Percentiles rank a stretch among this genome's conserved stretches.
Evolutionary conservation across 2,329 filamentous ascomycete genomes (phyloP).

Genomic region (Anisogramma anomala): DNA sequence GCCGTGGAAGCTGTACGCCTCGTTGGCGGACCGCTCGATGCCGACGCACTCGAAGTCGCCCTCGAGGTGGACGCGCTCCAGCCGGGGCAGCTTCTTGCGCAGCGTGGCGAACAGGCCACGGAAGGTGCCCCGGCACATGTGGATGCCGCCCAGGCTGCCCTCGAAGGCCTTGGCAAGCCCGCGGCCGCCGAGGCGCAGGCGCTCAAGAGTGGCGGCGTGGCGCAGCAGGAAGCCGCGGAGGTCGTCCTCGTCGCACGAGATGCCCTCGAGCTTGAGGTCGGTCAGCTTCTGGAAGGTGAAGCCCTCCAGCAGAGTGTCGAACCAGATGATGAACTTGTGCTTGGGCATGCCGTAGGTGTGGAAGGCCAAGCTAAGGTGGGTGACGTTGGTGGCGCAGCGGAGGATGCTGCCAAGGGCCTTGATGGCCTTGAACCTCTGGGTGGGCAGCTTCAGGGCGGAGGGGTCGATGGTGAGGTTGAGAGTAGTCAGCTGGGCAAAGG

Average conservation of each 20-base stretch:
- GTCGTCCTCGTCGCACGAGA: slow-evolving; percentile 32
- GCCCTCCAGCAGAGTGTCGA: slow-evolving; percentile 27
- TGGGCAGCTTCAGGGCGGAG: slow-evolving; percentile 26
- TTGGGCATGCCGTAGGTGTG: slow-evolving; percentile 28
- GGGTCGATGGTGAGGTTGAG: slow-evolving; percentile 31
- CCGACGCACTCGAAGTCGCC: slow-evolving; percentile 34
- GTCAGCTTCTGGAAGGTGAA: slow-evolving; percentile 29
- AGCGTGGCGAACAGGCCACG: slow-evolving; percentile 31
- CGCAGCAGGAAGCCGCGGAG: slow-evolving; percentile 31
- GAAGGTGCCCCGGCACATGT: slow-evolving; percentile 34
- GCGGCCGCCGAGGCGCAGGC: slow-evolving; percentile 33
- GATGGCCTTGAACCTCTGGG: slow-evolving; percentile 28
- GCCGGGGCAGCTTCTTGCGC: slow-evolving; percentile 24
- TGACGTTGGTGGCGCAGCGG: slow-evolving; percentile 27
- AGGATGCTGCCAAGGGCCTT: slow-evolving; percentile 33
- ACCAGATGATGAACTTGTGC: slow-evolving; percentile 30
- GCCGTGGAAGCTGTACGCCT: slow-evolving; percentile 31
- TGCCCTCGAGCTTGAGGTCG: slow-evolving; percentile 31
- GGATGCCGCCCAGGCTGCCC: slow-evolving; percentile 31
- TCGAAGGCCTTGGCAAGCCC: slow-evolving; percentile 30
- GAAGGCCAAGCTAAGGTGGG: slow-evolving; percentile 30
- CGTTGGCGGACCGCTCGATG: slow-evolving; percentile 25
- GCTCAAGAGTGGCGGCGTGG: slow-evolving; percentile 28
- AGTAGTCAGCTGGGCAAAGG: slow-evolving; percentile 28
- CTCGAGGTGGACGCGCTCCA: slow-evolving; percentile 33